phyloP scores from a whole-genome alignment of 176 grass and related monocot species.

The Luzula sylvatica region DNA sequence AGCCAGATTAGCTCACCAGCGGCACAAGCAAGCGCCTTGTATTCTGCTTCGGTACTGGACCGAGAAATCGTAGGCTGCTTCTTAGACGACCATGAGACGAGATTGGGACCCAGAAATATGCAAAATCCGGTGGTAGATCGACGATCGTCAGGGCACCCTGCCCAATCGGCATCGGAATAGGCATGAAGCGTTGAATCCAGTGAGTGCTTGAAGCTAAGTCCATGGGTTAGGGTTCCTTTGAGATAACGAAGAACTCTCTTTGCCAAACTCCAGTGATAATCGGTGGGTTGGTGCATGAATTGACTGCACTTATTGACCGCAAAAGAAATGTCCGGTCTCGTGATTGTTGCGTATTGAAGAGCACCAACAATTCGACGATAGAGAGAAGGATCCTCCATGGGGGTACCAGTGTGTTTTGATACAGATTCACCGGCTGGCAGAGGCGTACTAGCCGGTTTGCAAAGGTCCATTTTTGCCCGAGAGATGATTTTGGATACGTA shows the following conservation, averaged over 20 bases:
- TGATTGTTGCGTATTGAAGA: conserved; percentile 1
- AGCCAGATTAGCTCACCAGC: background rate
- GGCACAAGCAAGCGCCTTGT: background rate
- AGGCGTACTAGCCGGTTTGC: too few species aligned
- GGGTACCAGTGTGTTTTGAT: too few species aligned
- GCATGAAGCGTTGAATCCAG: background rate
- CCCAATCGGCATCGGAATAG: background rate
- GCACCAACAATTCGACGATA: background rate
- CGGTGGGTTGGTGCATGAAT: background rate
- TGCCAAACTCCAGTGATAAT: background rate
- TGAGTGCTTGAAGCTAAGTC: background rate
- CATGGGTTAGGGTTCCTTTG: background rate
- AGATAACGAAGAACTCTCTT: conserved; percentile 9
- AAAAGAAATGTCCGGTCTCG: conserved; percentile 12
- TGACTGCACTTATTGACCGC: conserved; percentile 10
- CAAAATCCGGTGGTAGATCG: background rate
- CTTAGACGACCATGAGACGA: background rate
- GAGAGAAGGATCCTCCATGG: background rate
- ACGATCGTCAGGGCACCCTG: background rate
- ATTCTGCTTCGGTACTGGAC: background rate
- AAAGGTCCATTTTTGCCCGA: too few species aligned
- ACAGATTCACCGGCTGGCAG: too few species aligned
- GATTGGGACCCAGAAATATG: background rate
- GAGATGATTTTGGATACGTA: background rate
- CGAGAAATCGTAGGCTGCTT: background rate